Evolutionary conservation across 2,329 filamentous ascomycete genomes (phyloP), one percentile per base, ranked within the genome.

Genomic region (Trichoderma koningiopsis): DNA sequence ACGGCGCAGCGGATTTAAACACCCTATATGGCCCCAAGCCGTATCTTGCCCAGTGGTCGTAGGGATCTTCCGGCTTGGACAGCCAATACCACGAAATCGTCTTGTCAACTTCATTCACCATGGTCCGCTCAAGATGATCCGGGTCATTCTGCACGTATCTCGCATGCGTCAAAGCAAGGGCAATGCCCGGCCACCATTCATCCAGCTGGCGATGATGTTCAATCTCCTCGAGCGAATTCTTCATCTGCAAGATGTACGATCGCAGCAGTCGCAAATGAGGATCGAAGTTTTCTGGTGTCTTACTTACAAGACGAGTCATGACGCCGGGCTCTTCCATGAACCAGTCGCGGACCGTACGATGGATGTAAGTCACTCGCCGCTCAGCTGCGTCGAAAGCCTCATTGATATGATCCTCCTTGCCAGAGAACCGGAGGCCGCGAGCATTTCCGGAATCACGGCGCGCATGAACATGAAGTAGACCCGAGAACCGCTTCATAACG

Each of bases 171-270:
- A 81, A 74, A n/a, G 79, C 77, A 1, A 81, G 74, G 0, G 75
- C 76, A 62, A 81, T 79, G 6, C 78, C 79, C 0, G 79, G 79
- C 56, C 78, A 81, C 79, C 79, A 81, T 52, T 81, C 79, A 22
- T 81, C 79, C 16, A 81, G 70, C 1, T 79, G 72, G 5, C 79
- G 78, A 24, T 81, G 79, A 49, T 76, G 77, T 63, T 81, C 79
- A 19, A 79, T 69, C 29, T 75, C 73, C n/a, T 77, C 77, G 0
- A 81, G 73, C 0, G 79, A 74, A 4, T 72, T 43, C 67, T 80
- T 80, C 59, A 81, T 73, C 0, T 75, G 77, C 0, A 80, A 73
- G 2, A 80, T 66, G 58, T 79, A 77, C 0, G 78, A 80, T n/a
- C 77, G 70, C 16, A 80, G 64, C 0, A 79, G 73, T 1, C 77